Base-by-base conservation (phyloP, 768 basidiomycete genomes). In the Naganishia friedmannii region DNA sequence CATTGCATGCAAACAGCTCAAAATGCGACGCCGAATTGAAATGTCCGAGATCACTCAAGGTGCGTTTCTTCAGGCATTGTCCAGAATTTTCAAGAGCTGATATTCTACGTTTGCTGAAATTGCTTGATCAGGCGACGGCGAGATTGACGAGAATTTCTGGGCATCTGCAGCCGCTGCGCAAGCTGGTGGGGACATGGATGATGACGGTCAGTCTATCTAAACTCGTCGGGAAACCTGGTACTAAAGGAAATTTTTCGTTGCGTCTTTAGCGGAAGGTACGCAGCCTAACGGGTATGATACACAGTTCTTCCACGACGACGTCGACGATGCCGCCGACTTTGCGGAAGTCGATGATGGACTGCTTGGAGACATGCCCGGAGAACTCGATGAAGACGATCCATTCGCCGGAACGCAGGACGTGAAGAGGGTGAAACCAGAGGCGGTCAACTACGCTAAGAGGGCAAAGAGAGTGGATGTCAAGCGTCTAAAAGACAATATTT, bases 71-170 rank as follows among this genome's bases (percentile, higher is more conserved):
- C 42, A 8, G 15, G 2, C 42, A 13, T 57, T 23, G 4, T 32
- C 56, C 19, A 15, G 17, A 28, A 34, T 65, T n/a, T 29, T 19
- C 13, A 45, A 19, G 23, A 46, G 26, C 60, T 28, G 42, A 65
- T 65, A 4, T 4, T 31, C n/a, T 37, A 8, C 57, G 15, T 57
- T 13, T 31, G 10, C 28, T 57, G 28, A 17, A 21, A 2, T 58
- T 13, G 8, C n/a, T 17, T 45, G 23, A 63, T 23, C 26, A 53
- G 87, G 85, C 32, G 89, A 93, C 73, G 93, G 90, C 32, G 93
- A 96, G 80, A 88, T 95, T 31, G 95, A 97, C 77, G 93, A 94
- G 82, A 88, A 90, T 72, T 98, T 93, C 84, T 98, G 96, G 96
- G 94, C 93, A 0, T 90, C 92, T 75, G 92, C 92, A 4, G 93